Conservation (phyloP, 1,284 basidiomycete genomes). For the Malassezia psittaci region DNA sequence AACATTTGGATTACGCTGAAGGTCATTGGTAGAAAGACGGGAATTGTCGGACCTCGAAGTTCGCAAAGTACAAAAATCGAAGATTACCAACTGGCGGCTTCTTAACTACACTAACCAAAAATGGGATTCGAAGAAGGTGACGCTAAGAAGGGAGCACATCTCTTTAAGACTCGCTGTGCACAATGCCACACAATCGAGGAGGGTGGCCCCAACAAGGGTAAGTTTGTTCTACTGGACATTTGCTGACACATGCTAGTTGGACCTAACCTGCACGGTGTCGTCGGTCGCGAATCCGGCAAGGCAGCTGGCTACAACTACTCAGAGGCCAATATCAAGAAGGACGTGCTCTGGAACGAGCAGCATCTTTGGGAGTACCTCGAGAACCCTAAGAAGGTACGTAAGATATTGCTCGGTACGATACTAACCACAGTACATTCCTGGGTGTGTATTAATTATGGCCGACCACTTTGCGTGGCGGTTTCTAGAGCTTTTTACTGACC, state of each 20-base stretch:
- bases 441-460: conserved; percentile 11
- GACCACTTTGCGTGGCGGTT: neutral
- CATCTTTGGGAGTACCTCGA: conserved; percentile 82
- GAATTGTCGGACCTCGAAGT: conserved; percentile 1
- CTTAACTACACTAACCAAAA: conserved; percentile 8
- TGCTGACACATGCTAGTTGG: conserved; percentile 56
- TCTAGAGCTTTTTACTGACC: conserved; percentile 2
- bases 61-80: neutral
- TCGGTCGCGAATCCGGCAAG: conserved; percentile 80
- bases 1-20: conserved; percentile 1
- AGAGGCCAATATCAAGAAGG: conserved; percentile 92
- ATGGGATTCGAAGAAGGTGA: conserved; percentile 39
- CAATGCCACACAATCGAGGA: conserved; percentile 87
- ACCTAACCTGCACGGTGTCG: conserved; percentile 82
- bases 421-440: conserved; percentile 51
- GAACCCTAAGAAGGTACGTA: conserved; percentile 72
- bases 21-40: conserved; percentile 3
- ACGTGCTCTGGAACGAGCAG: conserved; percentile 68
- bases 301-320: conserved; percentile 83
- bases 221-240: conserved; percentile 13
- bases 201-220: conserved; percentile 65
- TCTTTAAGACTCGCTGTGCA: conserved; percentile 70
- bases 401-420: too few species aligned
- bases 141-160: conserved; percentile 39
- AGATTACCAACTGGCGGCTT: neutral